Percentiles rank a stretch among this genome's conserved stretches.
Conservation (phyloP, 345 rosid genomes). For the Turnera subulata region DNA sequence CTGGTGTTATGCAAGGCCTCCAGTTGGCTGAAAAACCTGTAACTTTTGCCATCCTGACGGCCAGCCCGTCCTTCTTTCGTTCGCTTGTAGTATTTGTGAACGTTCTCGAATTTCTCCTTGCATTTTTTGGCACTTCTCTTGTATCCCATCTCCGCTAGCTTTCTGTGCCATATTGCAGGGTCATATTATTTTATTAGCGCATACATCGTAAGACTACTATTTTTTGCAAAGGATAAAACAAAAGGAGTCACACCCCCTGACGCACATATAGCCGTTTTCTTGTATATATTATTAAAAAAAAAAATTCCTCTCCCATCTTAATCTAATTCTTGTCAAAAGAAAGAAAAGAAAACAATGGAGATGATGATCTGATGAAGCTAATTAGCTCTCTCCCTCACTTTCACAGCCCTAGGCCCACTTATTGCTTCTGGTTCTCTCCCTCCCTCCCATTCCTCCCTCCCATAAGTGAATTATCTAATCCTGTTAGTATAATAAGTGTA, state of each 20-base stretch:
- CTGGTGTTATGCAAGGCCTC: constrained; percentile 58
- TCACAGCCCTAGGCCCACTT: constrained; percentile 5
- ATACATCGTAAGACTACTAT: no score
- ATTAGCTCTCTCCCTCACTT: constrained; percentile 9
- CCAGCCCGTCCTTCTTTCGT: constrained; percentile 84
- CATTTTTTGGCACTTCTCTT: constrained; percentile 81
- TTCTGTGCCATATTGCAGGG: constrained; percentile 38
- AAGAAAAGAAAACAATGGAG: neutral
- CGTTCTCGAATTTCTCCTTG: constrained; percentile 93
- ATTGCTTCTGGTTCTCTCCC: neutral
- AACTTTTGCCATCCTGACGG: constrained; percentile 80
- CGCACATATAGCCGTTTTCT: neutral
- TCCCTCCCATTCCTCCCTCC: constrained; percentile 1
- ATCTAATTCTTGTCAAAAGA: neutral
- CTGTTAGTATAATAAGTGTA: neutral
- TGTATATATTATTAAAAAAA: no score
- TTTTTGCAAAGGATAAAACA: neutral
- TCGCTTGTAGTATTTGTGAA: constrained; percentile 85
- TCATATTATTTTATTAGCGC: no score
- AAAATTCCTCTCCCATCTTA: neutral
- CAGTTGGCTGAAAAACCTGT: constrained; percentile 75
- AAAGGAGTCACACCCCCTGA: neutral
- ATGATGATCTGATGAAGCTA: neutral
- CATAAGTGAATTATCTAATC: constrained; percentile 1
- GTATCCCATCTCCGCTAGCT: constrained; percentile 75